Evolutionary conservation across 768 basidiomycete species (phyloP), one percentile per base, ranked within the genome.

Genomic region (Suillus luteus): DNA sequence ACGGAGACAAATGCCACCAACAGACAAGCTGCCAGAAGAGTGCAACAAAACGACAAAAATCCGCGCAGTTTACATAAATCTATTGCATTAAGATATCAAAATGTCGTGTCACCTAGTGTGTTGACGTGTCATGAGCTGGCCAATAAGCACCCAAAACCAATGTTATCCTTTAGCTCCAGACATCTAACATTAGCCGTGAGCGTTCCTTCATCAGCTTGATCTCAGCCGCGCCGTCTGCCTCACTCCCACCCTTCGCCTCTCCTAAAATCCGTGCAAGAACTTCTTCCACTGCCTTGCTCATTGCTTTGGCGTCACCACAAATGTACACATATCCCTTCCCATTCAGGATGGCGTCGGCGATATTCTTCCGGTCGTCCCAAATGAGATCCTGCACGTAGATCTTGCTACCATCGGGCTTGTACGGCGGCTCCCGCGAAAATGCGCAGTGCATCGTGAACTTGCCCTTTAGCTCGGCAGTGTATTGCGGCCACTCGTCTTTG

Each of bases 301-400:
- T 99, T 76, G 84, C 86, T 84, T 93, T 96, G 61, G 95, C 96
- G 70, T 98, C 96, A 71, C 96, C 96, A 70, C 96, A 98, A 66
- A 98, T 93, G 77, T 98, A 98, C 2, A 97, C 85, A 76, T 96
- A 96, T n/a, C 93, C 97, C 79, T 98, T 95, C 76, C 93, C 92
- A 67, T 92, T 92, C 66, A 97, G 82, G 69, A 99, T 93, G 19
- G 92, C 89, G 62, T 96, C 89, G 11, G 91, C 92, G 60, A 99
- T 84, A 62, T 87, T 83, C 75, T 88, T 88, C 62, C 88, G 83
- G 73, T 94, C 87, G 58, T 98, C 87, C 92, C 91, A 95, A 12
- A 99, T 79, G 63, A 98, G 81, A 77, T 99, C 95, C 79, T 99
- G 97, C n/a, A 99, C 97, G 78, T 99, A 99, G 72, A 96, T 93